Evolutionary conservation across 2,329 filamentous ascomycete genomes (phyloP).

Genomic region (Aspergillus flavus): DNA sequence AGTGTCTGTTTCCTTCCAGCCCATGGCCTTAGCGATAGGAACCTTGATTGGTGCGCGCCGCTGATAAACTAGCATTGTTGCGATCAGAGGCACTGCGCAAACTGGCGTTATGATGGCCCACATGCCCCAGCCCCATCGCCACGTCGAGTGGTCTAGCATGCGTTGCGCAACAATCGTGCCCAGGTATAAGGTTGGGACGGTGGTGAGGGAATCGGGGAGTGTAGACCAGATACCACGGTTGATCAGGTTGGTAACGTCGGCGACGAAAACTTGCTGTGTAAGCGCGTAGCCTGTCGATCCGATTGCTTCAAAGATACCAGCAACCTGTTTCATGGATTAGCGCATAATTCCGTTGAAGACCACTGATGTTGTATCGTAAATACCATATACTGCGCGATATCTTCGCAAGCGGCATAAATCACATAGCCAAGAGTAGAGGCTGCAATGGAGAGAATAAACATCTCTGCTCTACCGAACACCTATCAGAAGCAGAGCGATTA

Average conservation of each 20-base stretch:
- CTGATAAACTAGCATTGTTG: slow-evolving; percentile 37
- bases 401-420: slow-evolving; percentile 58
- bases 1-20: slow-evolving; percentile 4
- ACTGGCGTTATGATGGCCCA: slow-evolving; percentile 46
- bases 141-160: slow-evolving; percentile 40
- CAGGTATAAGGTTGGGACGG: slow-evolving; percentile 53
- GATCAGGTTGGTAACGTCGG: slow-evolving; percentile 62
- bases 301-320: slow-evolving; percentile 61
- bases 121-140: slow-evolving; percentile 49
- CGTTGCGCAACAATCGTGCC: slow-evolving; percentile 49
- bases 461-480: slow-evolving; percentile 64
- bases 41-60: slow-evolving; percentile 19
- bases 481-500: neutral
- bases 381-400: slow-evolving; percentile 43
- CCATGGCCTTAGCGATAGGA: neutral
- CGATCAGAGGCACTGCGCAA: slow-evolving; percentile 35
- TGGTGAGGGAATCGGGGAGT: slow-evolving; percentile 61
- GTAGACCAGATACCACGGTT: slow-evolving; percentile 64
- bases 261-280: slow-evolving; percentile 66
- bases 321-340: slow-evolving; percentile 30
- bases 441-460: slow-evolving; percentile 57
- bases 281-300: slow-evolving; percentile 63
- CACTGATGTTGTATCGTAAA: slow-evolving; percentile 27
- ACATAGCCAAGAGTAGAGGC: slow-evolving; percentile 61
- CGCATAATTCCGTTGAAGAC: rapidly evolving